A percentile compares a stretch with the other conserved stretches of the same genome.
Conservation (phyloP, 2,329 filamentous ascomycete species). For the Lachnellula hyalina region DNA sequence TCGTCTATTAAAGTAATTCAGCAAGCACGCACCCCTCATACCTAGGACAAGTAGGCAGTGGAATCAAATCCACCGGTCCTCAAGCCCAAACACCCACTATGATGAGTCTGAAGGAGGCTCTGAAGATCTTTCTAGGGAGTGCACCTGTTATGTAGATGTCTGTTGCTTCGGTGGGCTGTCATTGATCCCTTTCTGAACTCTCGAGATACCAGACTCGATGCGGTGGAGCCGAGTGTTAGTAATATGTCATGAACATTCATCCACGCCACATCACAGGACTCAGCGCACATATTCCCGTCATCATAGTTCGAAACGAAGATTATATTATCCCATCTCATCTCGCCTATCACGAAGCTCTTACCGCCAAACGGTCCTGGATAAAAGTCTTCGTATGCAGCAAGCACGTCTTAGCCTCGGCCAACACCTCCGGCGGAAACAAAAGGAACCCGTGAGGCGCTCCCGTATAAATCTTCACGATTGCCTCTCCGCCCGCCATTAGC, state of each 20-base stretch:
- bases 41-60: no score
- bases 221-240: no score
- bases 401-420: slow-evolving; percentile 17
- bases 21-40: no score
- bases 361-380: slow-evolving; percentile 11
- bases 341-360: not conserved
- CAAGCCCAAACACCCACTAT: no score
- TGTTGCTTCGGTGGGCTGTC: no score
- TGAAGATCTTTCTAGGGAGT: no score
- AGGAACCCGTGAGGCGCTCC: slow-evolving; percentile 50
- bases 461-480: slow-evolving; percentile 47
- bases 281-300: not conserved
- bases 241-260: no score
- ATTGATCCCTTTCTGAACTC: no score
- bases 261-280: not conserved
- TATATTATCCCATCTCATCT: not conserved
- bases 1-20: no score
- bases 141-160: no score
- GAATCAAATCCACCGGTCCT: no score
- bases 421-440: slow-evolving; percentile 8
- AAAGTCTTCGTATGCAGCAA: slow-evolving; percentile 15
- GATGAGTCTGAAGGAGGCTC: not conserved
- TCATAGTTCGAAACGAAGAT: not conserved
- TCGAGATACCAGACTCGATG: no score
- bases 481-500: slow-evolving; percentile 45